These are phyloP conservation scores for Fragilaria radians DNA, from an alignment of 108 stramenopile genomes.

Conservation along the genomic window DNA sequence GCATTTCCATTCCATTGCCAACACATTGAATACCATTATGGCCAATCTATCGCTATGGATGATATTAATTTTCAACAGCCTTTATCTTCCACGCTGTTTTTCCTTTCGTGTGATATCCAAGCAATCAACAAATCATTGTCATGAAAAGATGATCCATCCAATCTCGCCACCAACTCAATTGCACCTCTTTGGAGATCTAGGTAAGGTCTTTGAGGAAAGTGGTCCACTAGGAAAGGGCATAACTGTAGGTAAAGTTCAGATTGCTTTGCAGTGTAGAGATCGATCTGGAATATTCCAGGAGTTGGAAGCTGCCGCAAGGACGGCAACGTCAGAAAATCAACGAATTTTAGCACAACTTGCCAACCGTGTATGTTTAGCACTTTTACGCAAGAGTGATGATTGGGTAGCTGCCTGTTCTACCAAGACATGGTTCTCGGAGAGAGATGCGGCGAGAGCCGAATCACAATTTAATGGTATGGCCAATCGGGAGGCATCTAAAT, in stretches of 20 bases:
- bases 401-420: conserved; percentile 64
- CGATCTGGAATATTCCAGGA: conserved; percentile 56
- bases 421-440: conserved; percentile 53
- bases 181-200: too few species aligned
- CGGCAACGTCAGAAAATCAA: conserved; percentile 31
- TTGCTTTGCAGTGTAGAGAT: conserved; percentile 44
- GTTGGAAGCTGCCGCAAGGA: conserved; percentile 30
- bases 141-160: too few species aligned
- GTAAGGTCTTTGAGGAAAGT: conserved; percentile 73
- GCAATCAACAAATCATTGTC: too few species aligned
- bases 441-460: conserved; percentile 64
- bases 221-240: conserved; percentile 79
- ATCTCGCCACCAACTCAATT: conserved; percentile 18
- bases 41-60: too few species aligned
- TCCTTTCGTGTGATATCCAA: too few species aligned
- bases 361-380: conserved; percentile 54
- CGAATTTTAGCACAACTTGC: conserved; percentile 48
- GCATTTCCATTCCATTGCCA: too few species aligned
- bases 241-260: conserved; percentile 75
- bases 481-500: conserved; percentile 64
- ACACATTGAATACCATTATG: too few species aligned
- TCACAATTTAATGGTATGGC: conserved; percentile 62
- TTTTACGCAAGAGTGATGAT: conserved; percentile 57
- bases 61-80: too few species aligned
- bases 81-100: too few species aligned